phyloP scores from a whole-genome alignment of 352 stramenopile species.

The Pelagophyceae sp. region DNA sequence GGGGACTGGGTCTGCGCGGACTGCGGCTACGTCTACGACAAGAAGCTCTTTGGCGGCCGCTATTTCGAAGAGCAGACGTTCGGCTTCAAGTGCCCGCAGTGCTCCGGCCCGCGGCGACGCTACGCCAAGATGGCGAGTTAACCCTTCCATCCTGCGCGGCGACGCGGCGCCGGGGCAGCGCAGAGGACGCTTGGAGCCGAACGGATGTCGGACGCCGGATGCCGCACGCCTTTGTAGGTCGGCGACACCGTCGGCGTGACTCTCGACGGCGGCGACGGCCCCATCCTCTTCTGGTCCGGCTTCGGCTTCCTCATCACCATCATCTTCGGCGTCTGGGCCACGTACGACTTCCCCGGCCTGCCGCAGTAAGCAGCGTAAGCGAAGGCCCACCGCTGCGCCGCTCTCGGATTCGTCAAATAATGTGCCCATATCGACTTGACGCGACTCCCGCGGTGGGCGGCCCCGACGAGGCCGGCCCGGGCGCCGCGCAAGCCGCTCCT shows the following conservation, averaged over 20 bases:
- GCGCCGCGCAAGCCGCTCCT: too few relatives aligned
- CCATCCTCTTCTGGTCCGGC: slow-evolving; percentile 60
- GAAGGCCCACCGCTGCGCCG: too few relatives aligned
- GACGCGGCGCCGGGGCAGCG: too few relatives aligned
- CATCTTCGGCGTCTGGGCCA: slow-evolving; percentile 55
- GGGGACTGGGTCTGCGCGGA: slow-evolving; percentile 65
- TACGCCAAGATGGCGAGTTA: slow-evolving; percentile 62
- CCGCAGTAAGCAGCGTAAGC: neutral
- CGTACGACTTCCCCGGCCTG: slow-evolving; percentile 45
- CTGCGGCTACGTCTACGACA: slow-evolving; percentile 63
- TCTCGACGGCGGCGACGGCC: slow-evolving; percentile 57
- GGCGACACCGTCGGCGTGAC: slow-evolving; percentile 58
- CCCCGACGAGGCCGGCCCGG: too few relatives aligned
- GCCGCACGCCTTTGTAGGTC: too few relatives aligned
- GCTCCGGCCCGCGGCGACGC: slow-evolving; percentile 53
- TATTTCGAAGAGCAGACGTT: slow-evolving; percentile 59
- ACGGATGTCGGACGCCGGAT: too few relatives aligned
- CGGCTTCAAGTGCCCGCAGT: slow-evolving; percentile 59
- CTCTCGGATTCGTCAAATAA: too few relatives aligned
- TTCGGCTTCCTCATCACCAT: slow-evolving; percentile 53
- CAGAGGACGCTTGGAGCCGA: too few relatives aligned
- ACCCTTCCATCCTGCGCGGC: too few relatives aligned
- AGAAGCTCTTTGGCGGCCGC: slow-evolving; percentile 33
- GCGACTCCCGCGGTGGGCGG: too few relatives aligned
- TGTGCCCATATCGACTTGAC: too few relatives aligned